These are phyloP conservation scores for Aspergillus quadricinctus DNA, from an alignment of 2,329 filamentous ascomycete species.

Conservation along the genomic window DNA sequence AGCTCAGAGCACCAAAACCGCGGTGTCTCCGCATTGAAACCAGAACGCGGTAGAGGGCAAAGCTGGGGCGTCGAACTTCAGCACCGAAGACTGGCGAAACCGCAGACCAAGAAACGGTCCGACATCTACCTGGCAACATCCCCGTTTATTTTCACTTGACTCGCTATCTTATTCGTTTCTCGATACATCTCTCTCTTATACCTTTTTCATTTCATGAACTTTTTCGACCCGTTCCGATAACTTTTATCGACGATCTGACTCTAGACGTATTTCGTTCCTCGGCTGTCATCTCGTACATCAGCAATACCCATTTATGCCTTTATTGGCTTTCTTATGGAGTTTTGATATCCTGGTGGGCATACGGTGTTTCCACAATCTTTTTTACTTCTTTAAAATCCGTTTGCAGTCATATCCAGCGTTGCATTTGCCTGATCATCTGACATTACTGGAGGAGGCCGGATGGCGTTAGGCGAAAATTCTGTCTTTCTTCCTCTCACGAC, in stretches of 20 bases:
- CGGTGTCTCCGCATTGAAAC: constrained; percentile 6
- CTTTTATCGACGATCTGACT: background rate
- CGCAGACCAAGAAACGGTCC: constrained; percentile 12
- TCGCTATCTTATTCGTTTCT: background rate
- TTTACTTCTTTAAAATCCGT: background rate
- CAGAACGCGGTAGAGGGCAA: constrained; percentile 19
- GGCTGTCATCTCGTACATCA: background rate
- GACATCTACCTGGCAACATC: constrained; percentile 9
- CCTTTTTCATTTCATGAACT: background rate
- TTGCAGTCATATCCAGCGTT: background rate
- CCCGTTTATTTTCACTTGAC: constrained; percentile 11
- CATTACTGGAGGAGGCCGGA: background rate
- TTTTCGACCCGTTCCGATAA: background rate
- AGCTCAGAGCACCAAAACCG: background rate
- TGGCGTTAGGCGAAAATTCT: background rate
- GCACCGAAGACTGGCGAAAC: constrained; percentile 15
- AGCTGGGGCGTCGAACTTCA: constrained; percentile 21
- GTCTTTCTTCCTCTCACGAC: background rate
- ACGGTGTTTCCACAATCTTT: background rate
- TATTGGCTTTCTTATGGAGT: background rate
- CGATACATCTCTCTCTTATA: background rate
- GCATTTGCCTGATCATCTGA: background rate
- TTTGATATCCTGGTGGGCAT: background rate
- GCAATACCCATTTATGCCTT: background rate
- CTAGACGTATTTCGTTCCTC: background rate